A percentile compares a stretch with the other conserved stretches of the same genome.
Conservation (phyloP, 208 protist genomes). For the Herpetomonas samuelpessoai region DNA sequence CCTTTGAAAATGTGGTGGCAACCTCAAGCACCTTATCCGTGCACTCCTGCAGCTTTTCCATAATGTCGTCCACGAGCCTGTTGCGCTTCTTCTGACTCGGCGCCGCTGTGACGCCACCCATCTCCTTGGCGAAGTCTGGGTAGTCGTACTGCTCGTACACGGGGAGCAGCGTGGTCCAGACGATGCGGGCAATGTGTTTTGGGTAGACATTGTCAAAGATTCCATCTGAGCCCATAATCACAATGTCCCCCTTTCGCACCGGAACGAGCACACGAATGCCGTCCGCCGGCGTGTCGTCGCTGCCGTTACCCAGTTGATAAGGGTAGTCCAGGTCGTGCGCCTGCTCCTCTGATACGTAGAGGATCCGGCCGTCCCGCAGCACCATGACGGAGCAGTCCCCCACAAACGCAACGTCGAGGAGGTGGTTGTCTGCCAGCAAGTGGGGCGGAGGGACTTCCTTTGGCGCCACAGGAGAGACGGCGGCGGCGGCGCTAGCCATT, state of each 20-base stretch:
- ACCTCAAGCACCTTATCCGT: slow-evolving; percentile 31
- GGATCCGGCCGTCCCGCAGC: slow-evolving; percentile 39
- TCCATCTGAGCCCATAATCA: slow-evolving; percentile 70
- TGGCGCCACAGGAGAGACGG: too few relatives aligned
- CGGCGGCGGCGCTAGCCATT: too few relatives aligned
- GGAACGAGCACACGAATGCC: slow-evolving; percentile 36
- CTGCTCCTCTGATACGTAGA: slow-evolving; percentile 54
- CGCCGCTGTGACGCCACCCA: slow-evolving; percentile 1
- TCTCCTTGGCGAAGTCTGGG: background rate
- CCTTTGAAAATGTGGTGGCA: slow-evolving; percentile 30
- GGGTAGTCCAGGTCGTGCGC: slow-evolving; percentile 64
- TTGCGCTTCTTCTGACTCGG: slow-evolving; percentile 19
- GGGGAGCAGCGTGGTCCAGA: slow-evolving; percentile 35
- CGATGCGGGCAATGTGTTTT: slow-evolving; percentile 21
- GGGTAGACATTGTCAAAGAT: slow-evolving; percentile 76
- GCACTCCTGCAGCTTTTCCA: slow-evolving; percentile 34
- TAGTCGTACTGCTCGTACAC: slow-evolving; percentile 31
- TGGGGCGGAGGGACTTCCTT: too few relatives aligned
- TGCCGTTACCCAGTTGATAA: slow-evolving; percentile 64
- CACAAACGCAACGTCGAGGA: slow-evolving; percentile 56
- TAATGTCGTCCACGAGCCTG: slow-evolving; percentile 35
- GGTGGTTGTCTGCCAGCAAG: slow-evolving; percentile 25
- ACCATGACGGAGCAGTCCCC: slow-evolving; percentile 65
- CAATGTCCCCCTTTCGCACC: slow-evolving; percentile 48
- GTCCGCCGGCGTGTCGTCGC: slow-evolving; percentile 44